Base-by-base conservation (phyloP, 192 early-diverging fungal genomes). In the Mortierella hygrophila region DNA sequence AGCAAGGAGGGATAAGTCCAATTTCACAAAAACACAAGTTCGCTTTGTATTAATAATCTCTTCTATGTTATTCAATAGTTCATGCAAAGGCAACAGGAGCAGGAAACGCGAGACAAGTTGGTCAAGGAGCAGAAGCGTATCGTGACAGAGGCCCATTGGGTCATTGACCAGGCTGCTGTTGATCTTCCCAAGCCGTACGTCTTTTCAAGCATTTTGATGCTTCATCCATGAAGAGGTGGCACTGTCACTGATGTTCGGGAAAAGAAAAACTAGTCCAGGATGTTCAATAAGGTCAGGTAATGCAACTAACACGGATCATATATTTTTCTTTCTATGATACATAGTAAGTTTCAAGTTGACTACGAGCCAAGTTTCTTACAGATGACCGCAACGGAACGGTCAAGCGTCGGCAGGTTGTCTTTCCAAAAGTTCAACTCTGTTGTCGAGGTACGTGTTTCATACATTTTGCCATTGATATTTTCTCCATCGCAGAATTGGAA, bases 31-130 rank as follows among this genome's bases (percentile, higher is more conserved):
- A 49, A 7, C 23, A n/a, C 42, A 21, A 10, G 42, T 41, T 6
- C 8, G 20, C 37, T 42, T 42, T 38, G 69, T 70, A 29, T 20
- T 52, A 52, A 52, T 16, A 52, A 21, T 52, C 1, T 35, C 4
- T 20, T 32, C 49, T 57, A 2, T 26, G 76, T 52, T 60, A 38
- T 26, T 32, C n/a, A 52, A 46, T 76, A 84, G 82, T 88, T 88
- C 54, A 88, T 88, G 88, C 88, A 88, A 76, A 73, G 88, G 40
- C 82, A 88, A 29, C 82, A 83, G 65, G 82, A 83, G 35, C 78
- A 65, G 47, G 82, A 80, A 60, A 81, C 82, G 40, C 70, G 82
- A 32, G 63, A 88, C 21, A 78, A 83, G 44, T 26, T 84, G 57
- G 88, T 84, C 52, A 49, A 70, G 47, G 88, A 88, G 41, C 79